Evolutionary conservation across 1,284 basidiomycete species (phyloP).

Genomic region (Mycosarcoma maydis): DNA sequence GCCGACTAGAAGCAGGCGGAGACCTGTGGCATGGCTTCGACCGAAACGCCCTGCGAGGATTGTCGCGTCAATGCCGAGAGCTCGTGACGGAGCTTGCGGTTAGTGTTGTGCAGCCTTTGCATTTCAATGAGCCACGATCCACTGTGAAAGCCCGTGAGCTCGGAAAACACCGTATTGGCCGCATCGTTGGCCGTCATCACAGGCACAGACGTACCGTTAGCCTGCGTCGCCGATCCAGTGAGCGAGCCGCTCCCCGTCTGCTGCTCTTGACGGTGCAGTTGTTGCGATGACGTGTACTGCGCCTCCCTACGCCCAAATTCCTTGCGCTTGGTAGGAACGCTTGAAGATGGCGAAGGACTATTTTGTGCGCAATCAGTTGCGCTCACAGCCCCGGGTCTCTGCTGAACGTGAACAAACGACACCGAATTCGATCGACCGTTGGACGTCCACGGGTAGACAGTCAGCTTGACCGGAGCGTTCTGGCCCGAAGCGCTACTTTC

Average conservation of each 20-base stretch:
- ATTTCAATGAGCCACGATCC: slow-evolving; percentile 48
- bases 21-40: neutral
- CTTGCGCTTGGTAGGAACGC: slow-evolving; percentile 26
- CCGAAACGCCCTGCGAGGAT: neutral
- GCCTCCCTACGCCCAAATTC: too few species aligned
- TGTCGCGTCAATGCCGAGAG: slow-evolving; percentile 18
- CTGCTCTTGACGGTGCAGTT: neutral
- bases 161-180: slow-evolving; percentile 33
- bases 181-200: slow-evolving; percentile 42
- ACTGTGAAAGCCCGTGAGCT: slow-evolving; percentile 39
- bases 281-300: neutral
- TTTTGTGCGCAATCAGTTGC: neutral
- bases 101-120: slow-evolving; percentile 45
- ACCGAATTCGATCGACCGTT: slow-evolving; percentile 35
- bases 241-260: slow-evolving; percentile 25
- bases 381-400: neutral
- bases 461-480: slow-evolving; percentile 38
- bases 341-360: neutral
- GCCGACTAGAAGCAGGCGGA: slow-evolving; percentile 10
- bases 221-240: slow-evolving; percentile 7
- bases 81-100: slow-evolving; percentile 29
- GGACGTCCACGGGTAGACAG: slow-evolving; percentile 51
- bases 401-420: slow-evolving; percentile 45
- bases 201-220: slow-evolving; percentile 17
- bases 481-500: slow-evolving; percentile 6